Percentiles rank a stretch among this genome's conserved stretches.
These are phyloP conservation scores for Pythium myriotylum DNA, from an alignment of 352 stramenopile species.

Conservation along the genomic window DNA sequence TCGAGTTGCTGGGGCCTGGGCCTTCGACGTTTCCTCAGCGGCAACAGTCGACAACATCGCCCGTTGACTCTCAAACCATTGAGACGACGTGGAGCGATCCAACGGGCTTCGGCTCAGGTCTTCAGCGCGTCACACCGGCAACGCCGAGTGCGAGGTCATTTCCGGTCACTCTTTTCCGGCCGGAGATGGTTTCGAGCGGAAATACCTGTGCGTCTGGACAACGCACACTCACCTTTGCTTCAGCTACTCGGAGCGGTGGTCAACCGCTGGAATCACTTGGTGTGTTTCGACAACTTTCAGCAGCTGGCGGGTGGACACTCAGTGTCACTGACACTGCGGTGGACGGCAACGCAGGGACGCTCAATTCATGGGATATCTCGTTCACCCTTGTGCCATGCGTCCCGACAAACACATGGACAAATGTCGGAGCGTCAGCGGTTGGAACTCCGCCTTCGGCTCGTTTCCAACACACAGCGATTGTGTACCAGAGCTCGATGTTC, in stretches of 20 bases:
- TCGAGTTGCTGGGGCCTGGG: constrained; percentile 66
- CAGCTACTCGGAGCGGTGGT: not conserved
- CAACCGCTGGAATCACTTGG: constrained; percentile 46
- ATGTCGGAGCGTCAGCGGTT: constrained; percentile 32
- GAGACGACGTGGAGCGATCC: constrained; percentile 54
- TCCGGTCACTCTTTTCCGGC: constrained; percentile 49
- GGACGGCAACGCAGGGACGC: constrained; percentile 43
- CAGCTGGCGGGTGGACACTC: constrained; percentile 62
- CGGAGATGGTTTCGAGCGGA: constrained; percentile 38
- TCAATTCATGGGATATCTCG: constrained; percentile 55
- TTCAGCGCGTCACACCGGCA: constrained; percentile 37
- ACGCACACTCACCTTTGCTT: constrained; percentile 35
- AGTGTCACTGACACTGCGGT: constrained; percentile 42
- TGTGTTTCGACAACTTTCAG: constrained; percentile 58
- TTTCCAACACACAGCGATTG: constrained; percentile 64
- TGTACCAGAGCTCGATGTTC: constrained; percentile 67
- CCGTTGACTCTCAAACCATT: constrained; percentile 33
- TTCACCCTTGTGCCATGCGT: constrained; percentile 60
- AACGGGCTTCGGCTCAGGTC: constrained; percentile 30
- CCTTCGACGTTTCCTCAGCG: constrained; percentile 54
- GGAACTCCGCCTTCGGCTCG: constrained; percentile 47
- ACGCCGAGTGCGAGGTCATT: constrained; percentile 45
- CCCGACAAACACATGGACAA: constrained; percentile 56
- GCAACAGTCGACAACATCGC: constrained; percentile 45
- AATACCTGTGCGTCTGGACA: constrained; percentile 30